Evolutionary conservation across 495 filamentous ascomycete genomes (phyloP), one percentile per base, ranked within the genome.

Genomic region (Penicillium macrosclerotiorum): DNA sequence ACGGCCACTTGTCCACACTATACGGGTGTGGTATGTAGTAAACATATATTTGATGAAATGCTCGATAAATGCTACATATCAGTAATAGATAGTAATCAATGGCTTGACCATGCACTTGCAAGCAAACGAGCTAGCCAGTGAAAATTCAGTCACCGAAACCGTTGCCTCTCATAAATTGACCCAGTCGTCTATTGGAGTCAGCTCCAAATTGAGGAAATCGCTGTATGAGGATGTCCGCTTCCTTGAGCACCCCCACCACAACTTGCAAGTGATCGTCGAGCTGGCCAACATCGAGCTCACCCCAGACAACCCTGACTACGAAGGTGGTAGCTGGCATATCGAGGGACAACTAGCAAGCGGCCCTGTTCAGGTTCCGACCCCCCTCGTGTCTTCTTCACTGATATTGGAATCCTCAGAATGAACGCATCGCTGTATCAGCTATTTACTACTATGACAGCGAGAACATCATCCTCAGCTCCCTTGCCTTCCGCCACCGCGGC

Each of bases 251-350:
- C 25, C 19, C 17, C 37, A 64, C 11, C 20, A 51, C 0, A 74
- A 73, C 0, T 51, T 86, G 0, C 83, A 86, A 48, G 67, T 86
- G 4, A 81, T 86, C 33, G 74, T 84, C 38, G 85, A 85, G 49
- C 55, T 86, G 3, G 74, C 75, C 4, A 80, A 77, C 46, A 84
- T 86, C 43, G 60, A 82, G 18, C 62, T 86, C 3, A 78, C 73
- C 0, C 82, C 83, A 0, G 76, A 78, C 33, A 74, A 76, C 13
- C 76, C 79, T 0, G 49, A 60, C 1, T 79, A 76, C 37, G 53
- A 57, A 7, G 75, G 73, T 7, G 74, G 73, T 9, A 55, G 50
- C 6, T 80, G 78, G 75, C 77, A 80, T 51, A 52, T 81, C 13
- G 79, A 82, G 51, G 79, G 79, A 17, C 68, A 71, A 36, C 47